Percentiles rank a stretch among this genome's conserved stretches.
These are phyloP conservation scores for Starmerella bombicola DNA, from an alignment of 805 yeast species.

Conservation along the genomic window DNA sequence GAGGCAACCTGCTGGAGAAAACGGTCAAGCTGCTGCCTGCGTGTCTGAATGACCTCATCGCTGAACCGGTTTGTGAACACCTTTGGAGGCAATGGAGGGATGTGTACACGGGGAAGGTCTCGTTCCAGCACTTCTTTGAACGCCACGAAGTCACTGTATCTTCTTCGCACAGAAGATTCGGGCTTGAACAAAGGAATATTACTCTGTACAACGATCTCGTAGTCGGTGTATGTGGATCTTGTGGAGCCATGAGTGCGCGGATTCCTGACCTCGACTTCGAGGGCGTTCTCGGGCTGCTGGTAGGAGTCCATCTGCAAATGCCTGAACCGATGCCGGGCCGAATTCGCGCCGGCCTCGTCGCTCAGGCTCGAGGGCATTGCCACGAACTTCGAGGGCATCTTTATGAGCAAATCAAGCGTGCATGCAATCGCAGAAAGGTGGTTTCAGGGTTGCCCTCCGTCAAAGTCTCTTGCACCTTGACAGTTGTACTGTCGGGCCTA, in stretches of 20 bases:
- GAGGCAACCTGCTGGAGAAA: slow-evolving; percentile 73
- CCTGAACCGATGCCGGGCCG: slow-evolving; percentile 3
- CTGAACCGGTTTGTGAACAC: slow-evolving; percentile 62
- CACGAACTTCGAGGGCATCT: slow-evolving; percentile 22
- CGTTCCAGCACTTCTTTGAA: slow-evolving; percentile 61
- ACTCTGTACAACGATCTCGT: slow-evolving; percentile 79
- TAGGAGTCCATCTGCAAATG: slow-evolving; percentile 45
- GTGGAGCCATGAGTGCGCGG: slow-evolving; percentile 63
- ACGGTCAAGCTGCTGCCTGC: slow-evolving; percentile 72
- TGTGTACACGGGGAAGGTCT: slow-evolving; percentile 66
- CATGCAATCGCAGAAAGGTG: no score
- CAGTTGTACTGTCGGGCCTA: no score
- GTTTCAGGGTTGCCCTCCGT: no score
- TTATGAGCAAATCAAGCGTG: not conserved
- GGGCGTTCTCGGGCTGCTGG: slow-evolving; percentile 87
- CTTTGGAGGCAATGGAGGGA: slow-evolving; percentile 89
- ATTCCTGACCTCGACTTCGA: slow-evolving; percentile 77
- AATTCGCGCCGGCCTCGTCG: not conserved
- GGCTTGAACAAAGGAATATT: slow-evolving; percentile 78
- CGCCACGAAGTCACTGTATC: slow-evolving; percentile 81
- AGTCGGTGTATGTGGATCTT: slow-evolving; percentile 71
- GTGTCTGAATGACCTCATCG: slow-evolving; percentile 68
- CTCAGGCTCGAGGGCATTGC: slow-evolving; percentile 19
- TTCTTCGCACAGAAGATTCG: slow-evolving; percentile 57
- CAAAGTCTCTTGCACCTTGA: no score